Percentiles rank a stretch among this genome's conserved stretches.
Evolutionary conservation across 768 basidiomycete genomes (phyloP).

Genomic region (Lactarius evosmus): DNA sequence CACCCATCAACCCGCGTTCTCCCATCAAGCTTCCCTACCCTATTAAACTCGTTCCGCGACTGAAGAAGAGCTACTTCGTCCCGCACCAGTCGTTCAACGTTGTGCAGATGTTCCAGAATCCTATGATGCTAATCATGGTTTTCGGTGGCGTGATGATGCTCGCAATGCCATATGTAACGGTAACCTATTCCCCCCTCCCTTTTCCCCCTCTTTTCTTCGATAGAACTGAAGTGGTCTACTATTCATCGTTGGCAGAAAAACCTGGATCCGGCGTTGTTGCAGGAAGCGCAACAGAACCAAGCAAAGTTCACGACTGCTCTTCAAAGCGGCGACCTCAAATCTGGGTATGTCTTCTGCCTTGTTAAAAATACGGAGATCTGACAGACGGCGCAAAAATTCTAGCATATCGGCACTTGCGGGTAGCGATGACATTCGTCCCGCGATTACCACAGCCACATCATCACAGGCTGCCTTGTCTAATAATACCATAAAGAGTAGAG

Average conservation of each 20-base stretch:
- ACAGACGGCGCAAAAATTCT: not conserved
- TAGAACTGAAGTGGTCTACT: not conserved
- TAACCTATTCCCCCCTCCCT: slow-evolving; percentile 34
- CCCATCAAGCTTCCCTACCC: slow-evolving; percentile 58
- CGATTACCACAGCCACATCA: slow-evolving; percentile 20
- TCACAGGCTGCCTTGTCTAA: slow-evolving; percentile 1
- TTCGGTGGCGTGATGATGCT: slow-evolving; percentile 64
- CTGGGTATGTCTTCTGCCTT: slow-evolving; percentile 15
- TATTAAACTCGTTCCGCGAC: slow-evolving; percentile 51
- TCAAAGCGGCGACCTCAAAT: slow-evolving; percentile 54
- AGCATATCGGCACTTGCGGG: slow-evolving; percentile 18
- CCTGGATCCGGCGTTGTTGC: slow-evolving; percentile 64
- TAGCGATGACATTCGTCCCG: slow-evolving; percentile 9
- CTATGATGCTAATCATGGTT: slow-evolving; percentile 81
- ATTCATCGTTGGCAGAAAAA: slow-evolving; percentile 53
- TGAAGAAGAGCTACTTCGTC: slow-evolving; percentile 61
- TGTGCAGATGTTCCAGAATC: slow-evolving; percentile 72
- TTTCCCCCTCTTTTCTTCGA: not conserved
- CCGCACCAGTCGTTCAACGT: slow-evolving; percentile 72
- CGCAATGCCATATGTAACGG: slow-evolving; percentile 74
- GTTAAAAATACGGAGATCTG: not conserved
- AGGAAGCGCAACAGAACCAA: slow-evolving; percentile 62
- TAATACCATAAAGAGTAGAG: slow-evolving; percentile 12
- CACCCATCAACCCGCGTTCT: slow-evolving; percentile 59
- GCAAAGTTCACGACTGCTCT: slow-evolving; percentile 53